Base-by-base conservation (phyloP, 2,329 filamentous ascomycete species). In the Aspergillus glaucus region DNA sequence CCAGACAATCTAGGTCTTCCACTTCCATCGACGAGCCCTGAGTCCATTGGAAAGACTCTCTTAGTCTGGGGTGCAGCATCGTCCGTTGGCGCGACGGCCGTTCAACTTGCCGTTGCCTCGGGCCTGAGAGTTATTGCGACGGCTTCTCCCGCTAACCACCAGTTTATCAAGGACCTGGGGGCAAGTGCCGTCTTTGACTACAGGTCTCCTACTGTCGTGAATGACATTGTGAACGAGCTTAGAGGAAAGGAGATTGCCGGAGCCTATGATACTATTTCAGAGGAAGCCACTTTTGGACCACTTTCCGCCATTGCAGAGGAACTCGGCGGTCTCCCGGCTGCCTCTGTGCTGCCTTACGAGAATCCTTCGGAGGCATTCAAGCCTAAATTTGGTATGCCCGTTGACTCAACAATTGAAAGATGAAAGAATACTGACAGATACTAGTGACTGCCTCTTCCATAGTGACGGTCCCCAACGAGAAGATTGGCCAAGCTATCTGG, bases 401-500 rank as follows among this genome's bases (percentile, higher is more conserved):
- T 28, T 28, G 26, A 28, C 8, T 9, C 26, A 28, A 28, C 3
- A 28, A 9, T 28, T 10, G 9, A 10, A 28, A 28, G 3, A 10
- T 2, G 3, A 28, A 10, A 9, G 0, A 6, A 28, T 9, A 30
- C 26, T 30, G 26, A 30, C 26, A 30, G 26, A 12, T 30, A 3
- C 26, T 30, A 30, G 26, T 30, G 26, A 5, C 1, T 10, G 26
- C 26, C 10, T 1, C 0, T 30, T 9, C 19, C 15, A 6, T 40
- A 15, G 10, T 21, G 10, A 22, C 34, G 8, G n/a, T n/a, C 6
- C 34, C 34, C 1, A n/a, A 36, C 14, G 34, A 36, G 6, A n/a
- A n/a, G 14, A 36, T 55, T 36, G 44, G 56, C 17, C 49, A 54
- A 40, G 26, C 52, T 60, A 61, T 68, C 39, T 62, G 59, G 51